Conservation (phyloP, 176 grass and related monocot genomes). For the Poa annua region DNA sequence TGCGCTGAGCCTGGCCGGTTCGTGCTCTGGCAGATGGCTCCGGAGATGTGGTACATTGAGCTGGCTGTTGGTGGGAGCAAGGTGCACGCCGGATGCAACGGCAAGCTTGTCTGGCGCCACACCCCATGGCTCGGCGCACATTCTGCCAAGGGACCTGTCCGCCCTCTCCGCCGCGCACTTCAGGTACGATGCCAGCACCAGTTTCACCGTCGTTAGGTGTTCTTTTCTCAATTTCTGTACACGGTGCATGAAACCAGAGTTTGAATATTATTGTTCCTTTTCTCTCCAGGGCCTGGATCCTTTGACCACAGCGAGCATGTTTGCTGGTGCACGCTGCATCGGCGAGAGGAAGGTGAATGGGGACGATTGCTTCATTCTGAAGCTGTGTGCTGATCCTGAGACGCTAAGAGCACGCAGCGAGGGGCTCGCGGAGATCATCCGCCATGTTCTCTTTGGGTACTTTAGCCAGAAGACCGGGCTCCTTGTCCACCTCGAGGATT, state of each 20-base stretch:
- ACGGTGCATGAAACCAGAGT: background rate
- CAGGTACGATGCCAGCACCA: constrained; percentile 41
- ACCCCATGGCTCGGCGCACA: constrained; percentile 81
- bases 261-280: constrained; percentile 24
- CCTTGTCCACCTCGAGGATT: constrained; percentile 76
- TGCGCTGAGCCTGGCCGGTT: constrained; percentile 67
- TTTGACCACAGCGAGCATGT: constrained; percentile 77
- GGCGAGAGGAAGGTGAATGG: constrained; percentile 83
- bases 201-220: background rate
- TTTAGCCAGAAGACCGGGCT: constrained; percentile 84
- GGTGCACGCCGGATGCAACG: constrained; percentile 84
- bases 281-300: constrained; percentile 74
- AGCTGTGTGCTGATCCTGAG: constrained; percentile 74
- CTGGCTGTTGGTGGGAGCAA: constrained; percentile 81
- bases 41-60: constrained; percentile 95
- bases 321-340: constrained; percentile 72
- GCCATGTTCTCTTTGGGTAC: constrained; percentile 85
- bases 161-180: constrained; percentile 77
- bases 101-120: constrained; percentile 84
- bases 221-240: background rate
- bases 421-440: constrained; percentile 80
- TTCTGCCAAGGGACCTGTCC: constrained; percentile 84
- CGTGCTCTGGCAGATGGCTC: constrained; percentile 89
- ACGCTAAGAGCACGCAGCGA: constrained; percentile 76
- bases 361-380: constrained; percentile 89